Evolutionary conservation across 257 asterid species (phyloP).

Genomic region (Nicotiana otophora): DNA sequence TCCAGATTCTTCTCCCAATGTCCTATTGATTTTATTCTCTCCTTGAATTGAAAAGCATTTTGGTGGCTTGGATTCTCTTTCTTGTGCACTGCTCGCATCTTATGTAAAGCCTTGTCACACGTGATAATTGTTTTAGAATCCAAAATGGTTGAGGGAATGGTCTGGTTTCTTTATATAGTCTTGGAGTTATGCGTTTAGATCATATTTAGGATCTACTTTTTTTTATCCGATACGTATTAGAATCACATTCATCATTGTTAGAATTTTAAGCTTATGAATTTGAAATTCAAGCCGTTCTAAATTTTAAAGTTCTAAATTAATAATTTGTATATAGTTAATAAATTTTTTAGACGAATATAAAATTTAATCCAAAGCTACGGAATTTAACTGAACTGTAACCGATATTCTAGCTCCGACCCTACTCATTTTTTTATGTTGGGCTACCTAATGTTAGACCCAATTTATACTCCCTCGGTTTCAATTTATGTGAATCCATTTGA

Average conservation of each 20-base stretch:
- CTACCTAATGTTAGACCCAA: neutral
- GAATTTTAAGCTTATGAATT: no score
- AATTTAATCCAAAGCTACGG: no score
- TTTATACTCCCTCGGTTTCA: no score
- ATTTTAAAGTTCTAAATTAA: no score
- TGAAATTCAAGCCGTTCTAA: no score
- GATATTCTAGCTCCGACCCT: no score
- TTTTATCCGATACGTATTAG: neutral
- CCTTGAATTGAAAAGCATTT: slow-evolving; percentile 13
- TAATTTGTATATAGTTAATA: no score
- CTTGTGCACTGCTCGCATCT: neutral
- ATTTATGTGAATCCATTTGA: no score
- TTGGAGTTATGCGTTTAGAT: neutral
- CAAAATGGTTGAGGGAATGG: neutral
- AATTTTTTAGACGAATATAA: no score
- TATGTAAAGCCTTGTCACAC: neutral
- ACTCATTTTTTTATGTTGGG: neutral
- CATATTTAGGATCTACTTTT: neutral
- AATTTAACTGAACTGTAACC: no score
- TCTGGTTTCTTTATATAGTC: neutral
- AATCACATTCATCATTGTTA: neutral
- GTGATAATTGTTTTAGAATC: neutral
- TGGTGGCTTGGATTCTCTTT: slow-evolving; percentile 22
- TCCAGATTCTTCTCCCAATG: slow-evolving; percentile 18
- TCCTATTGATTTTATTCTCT: slow-evolving; percentile 7